Base-by-base conservation (phyloP, 2,329 filamentous ascomycete genomes). In the Mycogone perniciosa region DNA sequence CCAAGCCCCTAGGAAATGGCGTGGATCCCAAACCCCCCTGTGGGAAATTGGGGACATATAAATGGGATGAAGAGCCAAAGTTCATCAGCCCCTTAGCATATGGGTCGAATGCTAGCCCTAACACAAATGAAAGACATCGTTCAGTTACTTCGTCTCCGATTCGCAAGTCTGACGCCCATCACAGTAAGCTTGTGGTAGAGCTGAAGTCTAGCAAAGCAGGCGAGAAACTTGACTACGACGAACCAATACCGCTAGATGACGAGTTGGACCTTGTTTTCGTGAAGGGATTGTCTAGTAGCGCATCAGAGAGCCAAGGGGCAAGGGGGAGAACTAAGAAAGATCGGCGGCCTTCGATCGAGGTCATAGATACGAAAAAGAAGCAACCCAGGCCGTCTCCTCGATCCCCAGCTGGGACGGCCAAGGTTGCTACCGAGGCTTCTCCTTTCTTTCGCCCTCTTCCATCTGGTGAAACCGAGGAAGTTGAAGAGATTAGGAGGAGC, bases 391-490 rank as follows among this genome's bases (percentile, higher is more conserved):
- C 39, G 11, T 39, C 39, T 13, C 46, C 47, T 26, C 31, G 34
- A 20, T 4, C 31, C 29, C 31, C 30, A n/a, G 34, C 33, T 26
- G 43, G 40, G 20, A 13, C 34, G 20, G 26, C 6, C 10, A 39
- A 53, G 6, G 1, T 34, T 4, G 10, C 29, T 9, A 7, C 29
- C 30, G n/a, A 31, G 2, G 4, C 11, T 10, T 48, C 44, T 13
- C 27, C 44, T n/a, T 42, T 26, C 10, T 29, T 30, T 4, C 31
- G n/a, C 4, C 8, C 29, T 31, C 48, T n/a, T 13, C 56, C 35
- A 7, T 60, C 50, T 31, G 58, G 64, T 30, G 61, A 64, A 50
- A 52, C 34, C 4, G 57, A 58, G 20, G 48, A 39, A 8, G 33
- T 46, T 5, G 27, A 46, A 6, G 26, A 41, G 7, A 46, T 13